Evolutionary conservation across 108 stramenopile species (phyloP), one percentile per base, ranked within the genome.

Genomic region (Pseudonitzschia multiseries): DNA sequence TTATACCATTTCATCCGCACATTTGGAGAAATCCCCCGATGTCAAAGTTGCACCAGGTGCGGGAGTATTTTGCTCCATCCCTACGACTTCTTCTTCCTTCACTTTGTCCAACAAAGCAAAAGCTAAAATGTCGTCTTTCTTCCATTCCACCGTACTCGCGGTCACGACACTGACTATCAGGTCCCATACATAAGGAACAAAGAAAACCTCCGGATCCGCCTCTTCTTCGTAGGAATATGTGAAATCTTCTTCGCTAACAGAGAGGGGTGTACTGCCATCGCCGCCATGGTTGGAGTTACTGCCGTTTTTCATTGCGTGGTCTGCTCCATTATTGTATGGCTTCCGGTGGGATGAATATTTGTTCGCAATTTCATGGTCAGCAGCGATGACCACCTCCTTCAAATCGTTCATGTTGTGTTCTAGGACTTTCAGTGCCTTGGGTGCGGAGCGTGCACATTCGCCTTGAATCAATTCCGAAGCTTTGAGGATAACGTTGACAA

Each of bases 171-270:
- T 79, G 36, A 93, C 89, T 57, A 87, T 83, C 1, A 89, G 78
- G 68, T 93, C 89, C 88, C 88, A 86, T 48, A 90, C 65, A 66
- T 93, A 93, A 2, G 91, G 91, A 21, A 90, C 80, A 65, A 93
- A 93, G 60, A 93, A 93, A 6, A 84, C 79, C 77, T 93, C 91
- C 24, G 92, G 89, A 63, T 90, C 92, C 24, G 82, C 65, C 62
- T 93, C 92, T 77, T 93, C 92, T 70, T 93, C 89, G 68, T 93
- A 93, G 6, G 86, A 84, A 78, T 87, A 93, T 15, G 84, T 87
- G 29, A 87, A 83, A 44, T 87, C 89, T 12, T 80, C 86, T 36
- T 75, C 75, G 9, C 22, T 2, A 2, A 26, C 10, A 10, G 52
- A 17, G 18, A 66, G 48, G 13, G 26, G 54, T 17, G 71, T 68